These are phyloP conservation scores for Diaporthe sp. DNA, from an alignment of 2,329 filamentous ascomycete genomes.

Conservation along the genomic window DNA sequence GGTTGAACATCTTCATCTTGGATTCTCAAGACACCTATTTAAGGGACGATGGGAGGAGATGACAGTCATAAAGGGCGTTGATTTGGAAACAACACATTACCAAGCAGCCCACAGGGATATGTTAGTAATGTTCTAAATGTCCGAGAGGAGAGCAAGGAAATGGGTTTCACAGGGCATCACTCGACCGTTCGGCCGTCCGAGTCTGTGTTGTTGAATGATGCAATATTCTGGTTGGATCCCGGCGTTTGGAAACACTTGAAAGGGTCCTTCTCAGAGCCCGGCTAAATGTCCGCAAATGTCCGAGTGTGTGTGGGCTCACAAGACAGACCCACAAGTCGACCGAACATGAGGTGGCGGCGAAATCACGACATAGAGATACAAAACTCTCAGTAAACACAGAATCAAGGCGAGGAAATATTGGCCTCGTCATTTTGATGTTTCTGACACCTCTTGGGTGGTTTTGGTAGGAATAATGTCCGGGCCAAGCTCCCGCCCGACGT, in stretches of 20 bases:
- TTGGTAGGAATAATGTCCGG: too few relatives aligned
- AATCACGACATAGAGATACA: not conserved
- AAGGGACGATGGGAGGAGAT: not conserved
- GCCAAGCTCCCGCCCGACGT: too few relatives aligned
- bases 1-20: not conserved
- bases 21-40: not conserved
- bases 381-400: too few relatives aligned
- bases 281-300: constrained; percentile 22
- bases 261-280: too few relatives aligned
- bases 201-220: too few relatives aligned
- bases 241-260: not conserved
- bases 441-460: too few relatives aligned
- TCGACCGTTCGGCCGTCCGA: not conserved
- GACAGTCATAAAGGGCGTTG: not conserved
- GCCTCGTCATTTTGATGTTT: too few relatives aligned
- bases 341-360: not conserved
- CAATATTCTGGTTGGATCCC: not conserved
- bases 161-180: not conserved
- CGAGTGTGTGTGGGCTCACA: not conserved
- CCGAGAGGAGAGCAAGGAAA: not conserved
- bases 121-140: constrained; percentile 16
- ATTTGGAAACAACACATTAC: not conserved
- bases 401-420: too few relatives aligned
- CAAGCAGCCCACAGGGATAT: not conserved
- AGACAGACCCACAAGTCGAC: not conserved